A percentile compares a stretch with the other conserved stretches of the same genome.
phyloP scores from a whole-genome alignment of 495 filamentous ascomycete genomes.

The Talaromyces thailandensis region DNA sequence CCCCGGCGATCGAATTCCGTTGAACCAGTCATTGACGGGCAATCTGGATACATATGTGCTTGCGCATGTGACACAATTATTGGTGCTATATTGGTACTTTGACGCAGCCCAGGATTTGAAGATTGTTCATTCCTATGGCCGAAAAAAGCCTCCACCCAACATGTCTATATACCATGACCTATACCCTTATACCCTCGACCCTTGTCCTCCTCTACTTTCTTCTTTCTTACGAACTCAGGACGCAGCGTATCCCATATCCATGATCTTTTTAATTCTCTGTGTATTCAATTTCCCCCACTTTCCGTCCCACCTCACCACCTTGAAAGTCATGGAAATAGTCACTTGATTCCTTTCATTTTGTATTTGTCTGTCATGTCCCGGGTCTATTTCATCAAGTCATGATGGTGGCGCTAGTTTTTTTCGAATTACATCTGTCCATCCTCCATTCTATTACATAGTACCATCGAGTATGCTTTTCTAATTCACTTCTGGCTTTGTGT shows the following conservation, averaged over 20 bases:
- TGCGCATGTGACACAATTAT: neutral
- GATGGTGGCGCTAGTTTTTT: neutral
- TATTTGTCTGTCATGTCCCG: neutral
- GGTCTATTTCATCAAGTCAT: neutral
- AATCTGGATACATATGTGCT: neutral
- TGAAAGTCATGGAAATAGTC: neutral
- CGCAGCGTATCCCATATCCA: neutral
- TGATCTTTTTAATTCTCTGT: neutral
- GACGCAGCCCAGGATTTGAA: neutral
- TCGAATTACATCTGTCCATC: neutral
- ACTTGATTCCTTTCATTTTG: neutral
- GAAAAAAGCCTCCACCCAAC: neutral
- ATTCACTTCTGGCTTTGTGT: neutral
- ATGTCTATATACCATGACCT: neutral
- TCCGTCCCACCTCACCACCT: neutral
- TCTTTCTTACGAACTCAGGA: neutral
- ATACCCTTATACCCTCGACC: neutral
- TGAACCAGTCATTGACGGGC: constrained; percentile 30
- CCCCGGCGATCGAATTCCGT: constrained; percentile 87
- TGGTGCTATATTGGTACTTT: constrained; percentile 1
- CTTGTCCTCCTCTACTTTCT: neutral
- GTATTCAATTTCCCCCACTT: neutral
- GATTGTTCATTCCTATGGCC: neutral
- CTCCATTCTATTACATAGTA: neutral
- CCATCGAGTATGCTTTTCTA: neutral